Evolutionary conservation across 139 green algal species (phyloP), one percentile per base, ranked within the genome.

Genomic region (Tetradesmus obliquus): DNA sequence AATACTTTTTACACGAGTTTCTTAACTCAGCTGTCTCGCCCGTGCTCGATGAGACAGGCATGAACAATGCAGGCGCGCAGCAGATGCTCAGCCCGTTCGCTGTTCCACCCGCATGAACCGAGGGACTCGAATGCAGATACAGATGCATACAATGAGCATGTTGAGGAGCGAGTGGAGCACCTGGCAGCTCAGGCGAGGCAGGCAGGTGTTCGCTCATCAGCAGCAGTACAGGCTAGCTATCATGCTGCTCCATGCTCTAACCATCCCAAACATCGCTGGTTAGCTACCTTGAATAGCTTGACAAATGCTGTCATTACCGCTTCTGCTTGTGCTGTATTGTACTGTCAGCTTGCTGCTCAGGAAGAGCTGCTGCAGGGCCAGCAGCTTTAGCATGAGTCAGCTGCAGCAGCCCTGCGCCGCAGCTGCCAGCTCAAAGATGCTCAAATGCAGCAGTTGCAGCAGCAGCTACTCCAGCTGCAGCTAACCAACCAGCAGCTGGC

Each of bases 391-490:
- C 60, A 71, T 3, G 60, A 71, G 60, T 71, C 60, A 71, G 60
- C 60, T 20, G 0, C 60, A 71, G 15, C 60, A 71, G 60, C 60
- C 60, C 60, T 71, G 19, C 2, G 60, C 60, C 60, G 60, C 60
- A 71, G 60, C 60, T 71, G 60, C 60, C 60, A 71, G 12, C 60
- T 71, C 60, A 71, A 71, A 19, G 60, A 71, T 71, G 60, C 60
- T 71, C 60, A 71, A 13, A 2, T 71, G 60, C 17, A 71, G 10
- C 22, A 86, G 81, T 5, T n/a, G 20, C 79, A 57, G 79, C 1
- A 62, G 71, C 51, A 86, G 55, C 53, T 53, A 69, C 51, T 86
- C 54, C 81, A 86, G 53, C 19, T 86, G 54, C 81, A 86, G 81
- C 53, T 69, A 54, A 12, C 13, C 51, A 66, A 54, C 58, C 81